Base-by-base conservation (phyloP, 192 early-diverging fungal species). In the Allomyces macrogynus region DNA sequence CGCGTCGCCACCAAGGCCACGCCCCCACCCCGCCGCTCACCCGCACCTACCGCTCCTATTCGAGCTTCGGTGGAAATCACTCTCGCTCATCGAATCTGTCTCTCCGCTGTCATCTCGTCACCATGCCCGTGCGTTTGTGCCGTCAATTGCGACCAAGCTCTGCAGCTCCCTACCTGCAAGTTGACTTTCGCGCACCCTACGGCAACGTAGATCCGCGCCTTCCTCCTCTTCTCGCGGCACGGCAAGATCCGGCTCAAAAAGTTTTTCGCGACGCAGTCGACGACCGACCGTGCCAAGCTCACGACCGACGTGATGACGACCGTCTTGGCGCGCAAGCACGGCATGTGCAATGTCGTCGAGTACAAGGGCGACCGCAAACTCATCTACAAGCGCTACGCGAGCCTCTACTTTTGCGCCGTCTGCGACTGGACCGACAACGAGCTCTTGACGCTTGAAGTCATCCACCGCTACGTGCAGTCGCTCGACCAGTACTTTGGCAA, bases 401-500 rank as follows among this genome's bases (percentile, higher is more conserved):
- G 72, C 32, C 70, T 79, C 60, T 77, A 75, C 70, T 79, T 79
- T 68, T 73, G 68, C 54, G 70, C 72, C 61, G 76, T 77, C 1
- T 70, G 77, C 22, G 78, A 80, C 60, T 77, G 72, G 71, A 69
- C 75, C 25, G 78, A 79, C 65, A 79, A 79, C 67, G 78, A 79
- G 60, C 69, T 79, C 26, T 75, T 72, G 64, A 73, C 65, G 42
- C 65, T 79, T 61, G 78, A 79, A 61, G 73, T 76, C 26, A 63
- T 79, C 43, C 78, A 79, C 67, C 77, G 77, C 57, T 79, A 79
- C 54, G 78, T 79, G 14, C 77, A 79, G 65, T 63, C 72, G 44
- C 72, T 79, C 62, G 78, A 79, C 69, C 71, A 78, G 64, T 77
- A 80, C 67, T 80, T 80, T 73, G 78, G 77, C 26, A 79, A 77